Percentiles rank a stretch among this genome's conserved stretches.
Conservation (phyloP, 306 rosid genomes). For the Erythrophleum fordii region DNA sequence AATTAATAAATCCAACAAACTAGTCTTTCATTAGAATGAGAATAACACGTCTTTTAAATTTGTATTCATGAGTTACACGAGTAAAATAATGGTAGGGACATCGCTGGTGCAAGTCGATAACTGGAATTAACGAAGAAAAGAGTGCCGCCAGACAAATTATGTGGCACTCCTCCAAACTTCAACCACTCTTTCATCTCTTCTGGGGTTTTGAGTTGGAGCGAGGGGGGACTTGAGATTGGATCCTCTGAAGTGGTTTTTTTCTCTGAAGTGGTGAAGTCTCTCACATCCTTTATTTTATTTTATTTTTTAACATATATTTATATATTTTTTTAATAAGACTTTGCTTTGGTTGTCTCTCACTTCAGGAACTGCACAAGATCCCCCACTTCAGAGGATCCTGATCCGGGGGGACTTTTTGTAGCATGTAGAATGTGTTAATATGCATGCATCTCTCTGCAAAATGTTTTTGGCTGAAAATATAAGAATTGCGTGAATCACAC, state of each 20-base stretch:
- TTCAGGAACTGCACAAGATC: no score
- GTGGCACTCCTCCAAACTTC: slow-evolving; percentile 16
- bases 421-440: background rate
- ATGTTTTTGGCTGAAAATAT: background rate
- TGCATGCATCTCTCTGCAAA: slow-evolving; percentile 29
- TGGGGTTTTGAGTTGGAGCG: background rate
- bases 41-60: no score
- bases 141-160: background rate
- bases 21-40: background rate
- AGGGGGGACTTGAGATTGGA: background rate
- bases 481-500: background rate
- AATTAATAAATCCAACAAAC: background rate
- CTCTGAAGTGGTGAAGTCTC: no score
- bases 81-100: slow-evolving; percentile 35
- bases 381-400: no score
- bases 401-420: no score
- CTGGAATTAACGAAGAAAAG: background rate
- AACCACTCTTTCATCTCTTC: background rate
- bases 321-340: no score
- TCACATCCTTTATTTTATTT: no score
- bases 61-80: background rate
- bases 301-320: no score
- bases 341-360: no score
- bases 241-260: no score
- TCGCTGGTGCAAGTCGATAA: background rate